Conservation (phyloP, 495 filamentous ascomycete genomes). For the Hypoxylon rickii region DNA sequence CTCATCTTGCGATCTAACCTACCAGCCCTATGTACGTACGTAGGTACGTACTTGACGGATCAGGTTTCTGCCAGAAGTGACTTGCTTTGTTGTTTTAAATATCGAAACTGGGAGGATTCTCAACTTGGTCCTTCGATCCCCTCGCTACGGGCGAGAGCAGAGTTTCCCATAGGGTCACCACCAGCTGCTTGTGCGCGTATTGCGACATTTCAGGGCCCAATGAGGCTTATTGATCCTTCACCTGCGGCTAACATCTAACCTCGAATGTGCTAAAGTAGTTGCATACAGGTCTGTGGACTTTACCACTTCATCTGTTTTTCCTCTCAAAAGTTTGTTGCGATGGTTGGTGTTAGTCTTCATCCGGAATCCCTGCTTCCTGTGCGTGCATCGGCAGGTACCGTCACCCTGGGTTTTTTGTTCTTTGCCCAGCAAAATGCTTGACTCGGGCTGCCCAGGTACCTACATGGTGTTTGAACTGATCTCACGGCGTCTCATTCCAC, state of each 20-base stretch:
- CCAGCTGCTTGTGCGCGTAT: no score
- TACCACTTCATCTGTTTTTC: not conserved
- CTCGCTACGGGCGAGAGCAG: no score
- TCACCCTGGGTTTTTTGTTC: conserved; percentile 8
- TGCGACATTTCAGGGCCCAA: no score
- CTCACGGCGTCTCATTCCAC: conserved; percentile 19
- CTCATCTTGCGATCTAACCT: conserved; percentile 22
- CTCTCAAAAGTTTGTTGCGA: not conserved
- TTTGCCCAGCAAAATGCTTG: no score
- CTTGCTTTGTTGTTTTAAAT: conserved; percentile 20
- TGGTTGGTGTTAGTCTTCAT: conserved; percentile 10
- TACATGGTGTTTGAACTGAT: conserved; percentile 9
- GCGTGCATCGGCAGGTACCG: conserved; percentile 24
- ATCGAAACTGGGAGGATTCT: conserved; percentile 29
- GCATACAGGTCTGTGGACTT: not conserved
- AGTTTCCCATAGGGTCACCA: no score
- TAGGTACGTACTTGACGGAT: conserved; percentile 19
- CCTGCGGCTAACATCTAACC: conserved; percentile 16
- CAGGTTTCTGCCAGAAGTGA: conserved; percentile 16
- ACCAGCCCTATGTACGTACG: not conserved
- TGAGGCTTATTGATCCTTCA: conserved; percentile 31
- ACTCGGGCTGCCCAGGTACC: no score
- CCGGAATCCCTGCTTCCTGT: conserved; percentile 20
- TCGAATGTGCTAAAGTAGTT: conserved; percentile 23
- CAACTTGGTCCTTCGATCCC: conserved; percentile 19